phyloP scores from a whole-genome alignment of 352 stramenopile species.

The Globisporangium acanthophoron region DNA sequence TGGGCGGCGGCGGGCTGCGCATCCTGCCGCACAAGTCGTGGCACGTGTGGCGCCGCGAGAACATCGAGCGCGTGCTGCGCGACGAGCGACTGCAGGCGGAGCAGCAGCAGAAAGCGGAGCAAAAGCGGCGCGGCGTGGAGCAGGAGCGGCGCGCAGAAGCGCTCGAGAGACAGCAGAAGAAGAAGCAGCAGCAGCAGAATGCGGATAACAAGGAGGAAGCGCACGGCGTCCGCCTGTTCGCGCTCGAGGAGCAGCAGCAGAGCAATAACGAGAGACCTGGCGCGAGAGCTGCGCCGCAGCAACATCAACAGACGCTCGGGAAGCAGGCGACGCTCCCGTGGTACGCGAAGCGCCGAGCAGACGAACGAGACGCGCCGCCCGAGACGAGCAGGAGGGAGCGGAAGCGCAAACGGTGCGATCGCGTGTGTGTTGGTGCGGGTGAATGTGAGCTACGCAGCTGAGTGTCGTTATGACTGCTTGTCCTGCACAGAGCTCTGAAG shows the following conservation, averaged over 20 bases:
- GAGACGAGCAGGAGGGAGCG: constrained; percentile 17
- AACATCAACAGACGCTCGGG: constrained; percentile 25
- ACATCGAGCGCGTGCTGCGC: constrained; percentile 69
- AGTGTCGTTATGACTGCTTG: too few relatives aligned
- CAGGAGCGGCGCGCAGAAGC: constrained; percentile 36
- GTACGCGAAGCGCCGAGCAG: constrained; percentile 23
- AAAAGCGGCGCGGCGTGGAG: constrained; percentile 18
- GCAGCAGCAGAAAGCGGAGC: constrained; percentile 23
- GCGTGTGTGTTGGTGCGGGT: too few relatives aligned
- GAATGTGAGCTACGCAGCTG: too few relatives aligned
- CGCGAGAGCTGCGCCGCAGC: background rate
- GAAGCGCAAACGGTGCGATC: constrained; percentile 31
- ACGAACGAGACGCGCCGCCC: constrained; percentile 3
- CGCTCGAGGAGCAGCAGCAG: constrained; percentile 19
- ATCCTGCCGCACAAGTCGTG: constrained; percentile 78
- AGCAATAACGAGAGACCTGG: background rate
- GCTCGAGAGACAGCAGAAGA: constrained; percentile 6
- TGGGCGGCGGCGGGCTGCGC: constrained; percentile 61
- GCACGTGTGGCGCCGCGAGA: constrained; percentile 83
- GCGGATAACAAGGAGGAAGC: background rate
- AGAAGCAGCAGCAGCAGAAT: background rate
- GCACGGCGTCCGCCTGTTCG: constrained; percentile 40
- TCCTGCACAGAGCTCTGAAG: constrained; percentile 22
- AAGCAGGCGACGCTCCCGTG: constrained; percentile 28
- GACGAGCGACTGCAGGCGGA: constrained; percentile 52